Conservation (phyloP, 768 basidiomycete species). For the Piloderma croceum region DNA sequence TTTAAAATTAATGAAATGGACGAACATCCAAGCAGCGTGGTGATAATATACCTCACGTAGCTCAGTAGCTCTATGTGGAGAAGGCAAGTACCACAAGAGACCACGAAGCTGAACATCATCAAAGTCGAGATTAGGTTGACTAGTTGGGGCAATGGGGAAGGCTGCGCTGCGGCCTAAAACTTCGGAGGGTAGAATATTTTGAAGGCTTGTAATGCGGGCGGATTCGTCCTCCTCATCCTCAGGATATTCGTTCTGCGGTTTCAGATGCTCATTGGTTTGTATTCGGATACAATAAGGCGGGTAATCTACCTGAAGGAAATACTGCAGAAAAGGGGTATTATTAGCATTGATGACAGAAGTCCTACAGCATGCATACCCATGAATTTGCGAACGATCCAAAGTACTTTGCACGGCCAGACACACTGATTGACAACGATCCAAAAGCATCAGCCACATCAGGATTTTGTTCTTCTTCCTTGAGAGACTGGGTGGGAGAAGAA, state of each 20-base stretch:
- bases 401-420: slow-evolving; percentile 70
- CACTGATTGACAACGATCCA: slow-evolving; percentile 68
- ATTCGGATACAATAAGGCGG: slow-evolving; percentile 1
- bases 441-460: slow-evolving; percentile 75
- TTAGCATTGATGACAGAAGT: slow-evolving; percentile 12
- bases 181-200: slow-evolving; percentile 53
- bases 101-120: slow-evolving; percentile 47
- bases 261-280: slow-evolving; percentile 6
- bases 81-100: slow-evolving; percentile 68
- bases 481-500: slow-evolving; percentile 28
- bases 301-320: slow-evolving; percentile 64
- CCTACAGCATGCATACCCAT: slow-evolving; percentile 44
- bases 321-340: slow-evolving; percentile 34
- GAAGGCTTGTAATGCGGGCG: slow-evolving; percentile 28
- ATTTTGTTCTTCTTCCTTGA: slow-evolving; percentile 60
- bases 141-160: slow-evolving; percentile 50
- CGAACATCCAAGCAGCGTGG: slow-evolving; percentile 70
- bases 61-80: slow-evolving; percentile 52
- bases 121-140: slow-evolving; percentile 30
- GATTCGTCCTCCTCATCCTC: slow-evolving; percentile 51
- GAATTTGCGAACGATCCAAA: slow-evolving; percentile 74
- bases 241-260: slow-evolving; percentile 52
- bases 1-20: slow-evolving; percentile 6
- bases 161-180: slow-evolving; percentile 61
- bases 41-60: slow-evolving; percentile 57